These are phyloP conservation scores for Lotus japonicus DNA, from an alignment of 306 rosid genomes.

Conservation along the genomic window DNA sequence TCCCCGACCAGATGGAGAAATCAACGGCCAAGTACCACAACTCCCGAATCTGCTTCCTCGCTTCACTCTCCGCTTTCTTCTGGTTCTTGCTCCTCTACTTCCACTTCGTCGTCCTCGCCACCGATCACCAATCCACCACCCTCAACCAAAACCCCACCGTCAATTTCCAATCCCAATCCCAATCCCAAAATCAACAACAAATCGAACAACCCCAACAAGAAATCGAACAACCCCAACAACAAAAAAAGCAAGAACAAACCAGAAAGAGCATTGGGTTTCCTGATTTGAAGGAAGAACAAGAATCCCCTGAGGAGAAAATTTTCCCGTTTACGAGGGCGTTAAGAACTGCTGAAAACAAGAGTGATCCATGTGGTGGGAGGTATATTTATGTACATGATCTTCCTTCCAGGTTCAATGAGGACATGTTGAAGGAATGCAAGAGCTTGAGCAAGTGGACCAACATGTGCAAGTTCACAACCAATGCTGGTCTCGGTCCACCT, in stretches of 20 bases:
- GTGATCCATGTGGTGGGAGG: constrained; percentile 81
- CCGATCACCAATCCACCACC: constrained; percentile 31
- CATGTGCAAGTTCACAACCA: constrained; percentile 92
- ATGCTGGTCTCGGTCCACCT: constrained; percentile 94
- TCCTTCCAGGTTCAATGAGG: constrained; percentile 84
- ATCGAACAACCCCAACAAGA: background rate
- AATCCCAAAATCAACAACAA: background rate
- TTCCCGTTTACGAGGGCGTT: constrained; percentile 61
- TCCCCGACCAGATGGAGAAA: constrained; percentile 69
- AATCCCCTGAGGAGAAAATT: background rate
- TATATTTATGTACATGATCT: constrained; percentile 87
- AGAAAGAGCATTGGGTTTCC: too few relatives aligned
- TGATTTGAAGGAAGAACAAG: background rate
- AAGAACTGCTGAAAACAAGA: constrained; percentile 55
- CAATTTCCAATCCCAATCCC: constrained; percentile 1
- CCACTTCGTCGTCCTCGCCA: constrained; percentile 60
- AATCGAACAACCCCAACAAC: background rate
- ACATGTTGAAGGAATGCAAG: constrained; percentile 75
- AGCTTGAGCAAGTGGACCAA: constrained; percentile 78
- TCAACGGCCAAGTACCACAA: constrained; percentile 43
- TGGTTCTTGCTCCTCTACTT: constrained; percentile 77
- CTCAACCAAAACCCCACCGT: constrained; percentile 10
- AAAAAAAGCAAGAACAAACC: background rate
- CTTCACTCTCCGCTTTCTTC: constrained; percentile 60
- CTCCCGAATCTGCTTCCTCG: constrained; percentile 59